Percentiles rank a stretch among this genome's conserved stretches.
phyloP scores from a whole-genome alignment of 2,329 filamentous ascomycete genomes.

The Fusarium euwallaceae region DNA sequence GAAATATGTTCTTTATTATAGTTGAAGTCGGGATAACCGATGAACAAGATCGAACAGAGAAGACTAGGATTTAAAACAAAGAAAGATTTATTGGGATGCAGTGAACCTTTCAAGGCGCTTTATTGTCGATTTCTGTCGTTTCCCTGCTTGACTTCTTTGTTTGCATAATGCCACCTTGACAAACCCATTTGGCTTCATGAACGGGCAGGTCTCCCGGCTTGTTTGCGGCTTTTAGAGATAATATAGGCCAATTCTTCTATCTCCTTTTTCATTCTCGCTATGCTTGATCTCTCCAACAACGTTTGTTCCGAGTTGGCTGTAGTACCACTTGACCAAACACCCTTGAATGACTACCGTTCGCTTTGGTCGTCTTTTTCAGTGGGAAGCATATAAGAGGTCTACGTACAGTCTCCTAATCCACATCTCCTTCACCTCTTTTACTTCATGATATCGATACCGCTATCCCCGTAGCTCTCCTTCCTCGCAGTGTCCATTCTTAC shows the following conservation, averaged over 20 bases:
- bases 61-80: neutral
- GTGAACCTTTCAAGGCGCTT: neutral
- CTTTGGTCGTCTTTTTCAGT: neutral
- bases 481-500: constrained; percentile 50
- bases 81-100: neutral
- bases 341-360: neutral
- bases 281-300: neutral
- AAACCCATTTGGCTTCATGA: neutral
- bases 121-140: neutral
- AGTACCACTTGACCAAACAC: neutral
- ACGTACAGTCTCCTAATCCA: too few species aligned
- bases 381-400: too few species aligned
- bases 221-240: neutral
- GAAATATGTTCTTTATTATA: too few species aligned
- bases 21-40: too few species aligned
- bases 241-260: neutral
- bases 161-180: neutral
- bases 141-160: neutral
- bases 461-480: neutral
- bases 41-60: neutral
- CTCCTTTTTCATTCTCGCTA: neutral
- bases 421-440: too few species aligned
- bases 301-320: neutral
- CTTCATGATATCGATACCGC: neutral
- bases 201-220: neutral